A percentile compares a stretch with the other conserved stretches of the same genome.
Conservation (phyloP, 2,329 filamentous ascomycete species). For the Metarhizium anisopliae region DNA sequence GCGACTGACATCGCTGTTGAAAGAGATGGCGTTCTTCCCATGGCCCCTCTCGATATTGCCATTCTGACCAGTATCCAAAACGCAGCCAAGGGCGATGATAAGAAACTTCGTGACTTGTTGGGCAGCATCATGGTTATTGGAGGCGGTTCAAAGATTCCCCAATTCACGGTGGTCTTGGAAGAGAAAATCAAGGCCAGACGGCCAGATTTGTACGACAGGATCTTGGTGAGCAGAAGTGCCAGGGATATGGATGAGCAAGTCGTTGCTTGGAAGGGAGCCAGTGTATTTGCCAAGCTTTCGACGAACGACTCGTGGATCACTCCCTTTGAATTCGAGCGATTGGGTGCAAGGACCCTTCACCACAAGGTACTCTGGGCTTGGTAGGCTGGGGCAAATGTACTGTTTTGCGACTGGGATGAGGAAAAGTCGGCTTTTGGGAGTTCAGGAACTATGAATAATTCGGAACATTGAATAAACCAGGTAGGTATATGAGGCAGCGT, state of each 20-base stretch:
- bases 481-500: background rate
- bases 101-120: conserved; percentile 83
- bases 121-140: conserved; percentile 87
- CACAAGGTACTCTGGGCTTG: conserved; percentile 67
- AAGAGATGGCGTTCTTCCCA: conserved; percentile 71
- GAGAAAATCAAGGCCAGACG: conserved; percentile 63
- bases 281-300: conserved; percentile 84
- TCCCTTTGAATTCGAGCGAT: conserved; percentile 74
- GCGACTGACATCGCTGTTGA: conserved; percentile 51
- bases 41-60: conserved; percentile 77
- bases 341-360: conserved; percentile 73
- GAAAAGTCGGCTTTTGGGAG: background rate
- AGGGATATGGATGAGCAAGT: conserved; percentile 94
- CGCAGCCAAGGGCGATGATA: conserved; percentile 80
- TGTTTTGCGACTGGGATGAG: background rate
- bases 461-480: background rate
- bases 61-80: conserved; percentile 85
- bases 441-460: background rate
- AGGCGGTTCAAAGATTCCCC: conserved; percentile 71
- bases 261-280: conserved; percentile 96
- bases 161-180: conserved; percentile 76
- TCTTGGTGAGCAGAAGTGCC: conserved; percentile 61
- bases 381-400: conserved; percentile 22
- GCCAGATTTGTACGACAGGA: conserved; percentile 50
- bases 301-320: conserved; percentile 96